Evolutionary conservation across 495 filamentous ascomycete species (phyloP), one percentile per base, ranked within the genome.

Genomic region (Usnea hakonensis): DNA sequence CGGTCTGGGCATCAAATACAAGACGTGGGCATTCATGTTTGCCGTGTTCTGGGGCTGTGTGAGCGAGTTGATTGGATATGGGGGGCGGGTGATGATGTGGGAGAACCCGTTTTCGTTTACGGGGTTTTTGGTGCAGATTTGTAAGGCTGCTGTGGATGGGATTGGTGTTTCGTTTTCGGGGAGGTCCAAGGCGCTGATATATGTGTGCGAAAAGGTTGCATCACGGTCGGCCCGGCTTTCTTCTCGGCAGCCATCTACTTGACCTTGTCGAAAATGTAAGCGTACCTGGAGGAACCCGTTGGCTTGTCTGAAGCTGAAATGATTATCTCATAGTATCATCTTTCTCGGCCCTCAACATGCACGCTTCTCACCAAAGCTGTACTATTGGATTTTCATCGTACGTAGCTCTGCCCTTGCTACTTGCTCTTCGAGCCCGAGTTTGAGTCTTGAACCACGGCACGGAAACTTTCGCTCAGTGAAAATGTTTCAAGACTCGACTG

Each of bases 211-310:
- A n/a, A n/a, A n/a, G n/a, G n/a, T 63, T 83, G 80, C 59, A 73
- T 87, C 30, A 82, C 78, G 13, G 73, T 81, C 37, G 81, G 75
- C 2, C 84, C 84, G 1, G 78, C 82, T 35, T 86, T 81, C 65
- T 76, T 81, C 62, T 77, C 81, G 17, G 83, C 83, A 1, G 81
- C 77, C 19, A 81, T 86, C 60, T 87, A 87, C 69, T 71, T 85
- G 58, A 83, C 80, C n/a, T 70, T 79, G 61, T 71, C 73, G 16
- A 68, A 71, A 58, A 68, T 70, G 74, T 75, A 57, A 64, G 72
- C 70, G 11, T 35, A n/a, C 19, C 55, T 65, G 43, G 19, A n/a
- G 5, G 10, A 9, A 19, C 4, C 28, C 17, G 17, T 14, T 3
- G 19, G 0, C 10, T 54, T 13, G 8, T 21, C 48, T 50, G 13